Evolutionary conservation across 495 filamentous ascomycete genomes (phyloP), one percentile per base, ranked within the genome.

Genomic region (Stereocaulon alpinum): DNA sequence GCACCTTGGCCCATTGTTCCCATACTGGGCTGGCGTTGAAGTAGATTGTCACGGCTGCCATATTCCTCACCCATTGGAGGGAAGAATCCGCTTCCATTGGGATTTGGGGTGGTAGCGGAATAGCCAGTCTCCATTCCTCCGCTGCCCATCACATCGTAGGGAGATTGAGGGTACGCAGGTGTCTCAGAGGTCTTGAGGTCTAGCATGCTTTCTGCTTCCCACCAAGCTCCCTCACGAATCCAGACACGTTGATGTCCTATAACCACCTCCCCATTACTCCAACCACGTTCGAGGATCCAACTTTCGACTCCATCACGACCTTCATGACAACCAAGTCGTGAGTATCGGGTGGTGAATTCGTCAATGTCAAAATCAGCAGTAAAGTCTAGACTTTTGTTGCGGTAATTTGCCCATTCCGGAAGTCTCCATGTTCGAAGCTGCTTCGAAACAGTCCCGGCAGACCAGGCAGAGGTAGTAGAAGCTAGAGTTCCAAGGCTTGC

Each of bases 231-330:
- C 69, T 98, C 93, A 44, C 93, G 79, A 77, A 96, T 91, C 93
- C 93, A 98, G 41, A 98, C 85, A 6, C 93, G 84, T 69, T 95
- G 88, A 41, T 83, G 81, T 56, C 93, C 93, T 44, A 98, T 77
- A 22, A 94, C 82, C 3, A 96, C 92, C 68, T 97, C 94, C 30
- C 93, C 93, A 66, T 98, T 97, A 71, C 89, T 96, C 93, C 93
- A 98, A 2, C 93, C 94, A 45, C 93, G 83, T 71, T 97, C 91
- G 45, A 96, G 78, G 53, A 95, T 79, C 93, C 93, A 98, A 69
- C 82, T 95, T 64, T 97, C 89, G 51, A 96, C 89, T 51, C 94
- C 94, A 65, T 98, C 93, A 45, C 83, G 80, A 51, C 94, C 93
- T 66, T 94, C 90, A 61, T 85, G 78, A 69, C 93, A 98, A 18